phyloP scores from a whole-genome alignment of 2,329 filamentous ascomycete genomes.

The Davidsoniella neocaledoniae region DNA sequence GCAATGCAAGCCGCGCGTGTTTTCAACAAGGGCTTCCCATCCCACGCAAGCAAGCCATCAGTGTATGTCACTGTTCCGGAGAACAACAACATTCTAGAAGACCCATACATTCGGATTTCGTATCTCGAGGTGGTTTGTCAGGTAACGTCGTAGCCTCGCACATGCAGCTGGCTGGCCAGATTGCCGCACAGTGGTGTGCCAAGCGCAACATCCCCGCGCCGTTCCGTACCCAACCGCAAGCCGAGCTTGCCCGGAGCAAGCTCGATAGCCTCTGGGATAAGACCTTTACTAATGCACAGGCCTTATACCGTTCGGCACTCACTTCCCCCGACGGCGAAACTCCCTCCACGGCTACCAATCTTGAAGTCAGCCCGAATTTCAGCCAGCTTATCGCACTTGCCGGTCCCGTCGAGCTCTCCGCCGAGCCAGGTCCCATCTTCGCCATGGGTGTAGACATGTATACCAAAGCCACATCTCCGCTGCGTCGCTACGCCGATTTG shows the following conservation, averaged over 20 bases:
- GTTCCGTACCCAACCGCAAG: slow-evolving; percentile 31
- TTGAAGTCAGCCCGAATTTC: slow-evolving; percentile 15
- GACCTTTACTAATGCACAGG: slow-evolving; percentile 6
- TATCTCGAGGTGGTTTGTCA: slow-evolving; percentile 17
- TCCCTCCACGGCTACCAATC: slow-evolving; percentile 6
- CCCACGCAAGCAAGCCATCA: neutral
- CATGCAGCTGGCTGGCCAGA: slow-evolving; percentile 46
- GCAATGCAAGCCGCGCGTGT: slow-evolving; percentile 28
- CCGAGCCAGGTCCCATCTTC: slow-evolving; percentile 37
- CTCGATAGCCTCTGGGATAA: slow-evolving; percentile 20
- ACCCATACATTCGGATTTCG: slow-evolving; percentile 32
- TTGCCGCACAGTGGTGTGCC: slow-evolving; percentile 44
- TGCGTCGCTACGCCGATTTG: slow-evolving; percentile 48
- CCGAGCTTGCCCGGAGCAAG: slow-evolving; percentile 20
- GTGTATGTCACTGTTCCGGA: slow-evolving; percentile 1
- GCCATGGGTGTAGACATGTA: slow-evolving; percentile 43
- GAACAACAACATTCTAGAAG: slow-evolving; percentile 21
- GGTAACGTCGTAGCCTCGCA: slow-evolving; percentile 21
- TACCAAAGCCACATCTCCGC: slow-evolving; percentile 45
- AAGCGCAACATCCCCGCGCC: slow-evolving; percentile 41
- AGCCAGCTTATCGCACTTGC: slow-evolving; percentile 21
- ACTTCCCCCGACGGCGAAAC: slow-evolving; percentile 10
- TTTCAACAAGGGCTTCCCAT: slow-evolving; percentile 4
- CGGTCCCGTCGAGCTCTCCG: slow-evolving; percentile 35
- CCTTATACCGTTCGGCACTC: too few relatives aligned